Conservation (phyloP, 176 grass and related monocot genomes). For the Musa schizocarpa region DNA sequence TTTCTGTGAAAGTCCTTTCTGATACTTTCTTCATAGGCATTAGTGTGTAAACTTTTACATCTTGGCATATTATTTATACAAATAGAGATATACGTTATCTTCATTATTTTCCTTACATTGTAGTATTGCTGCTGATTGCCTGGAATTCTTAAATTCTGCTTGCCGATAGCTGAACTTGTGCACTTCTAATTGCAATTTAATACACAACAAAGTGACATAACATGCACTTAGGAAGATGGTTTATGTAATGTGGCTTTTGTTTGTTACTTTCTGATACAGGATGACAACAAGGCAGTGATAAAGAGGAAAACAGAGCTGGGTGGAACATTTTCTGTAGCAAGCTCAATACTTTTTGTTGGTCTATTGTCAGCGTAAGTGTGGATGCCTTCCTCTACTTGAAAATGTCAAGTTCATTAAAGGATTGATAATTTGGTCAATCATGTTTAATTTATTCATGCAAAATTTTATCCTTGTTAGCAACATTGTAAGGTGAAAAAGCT, state of each 20-base stretch:
- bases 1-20: no score
- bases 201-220: background rate
- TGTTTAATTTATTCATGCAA: background rate
- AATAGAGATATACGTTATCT: background rate
- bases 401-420: background rate
- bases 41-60: no score
- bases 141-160: background rate
- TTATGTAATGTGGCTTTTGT: slow-evolving; percentile 18
- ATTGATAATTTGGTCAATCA: background rate
- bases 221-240: background rate
- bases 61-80: no score
- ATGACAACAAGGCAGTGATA: slow-evolving; percentile 61
- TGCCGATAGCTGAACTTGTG: no score
- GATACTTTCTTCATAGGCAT: no score
- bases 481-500: background rate
- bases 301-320: slow-evolving; percentile 96
- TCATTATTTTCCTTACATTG: background rate
- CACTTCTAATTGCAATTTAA: background rate
- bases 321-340: slow-evolving; percentile 61
- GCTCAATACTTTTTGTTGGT: slow-evolving; percentile 65
- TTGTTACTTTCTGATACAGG: slow-evolving; percentile 35
- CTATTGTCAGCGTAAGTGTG: slow-evolving; percentile 63
- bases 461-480: background rate
- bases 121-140: background rate
- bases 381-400: background rate